Evolutionary conservation across 768 basidiomycete genomes (phyloP).

Genomic region (Termitomyces sp.): DNA sequence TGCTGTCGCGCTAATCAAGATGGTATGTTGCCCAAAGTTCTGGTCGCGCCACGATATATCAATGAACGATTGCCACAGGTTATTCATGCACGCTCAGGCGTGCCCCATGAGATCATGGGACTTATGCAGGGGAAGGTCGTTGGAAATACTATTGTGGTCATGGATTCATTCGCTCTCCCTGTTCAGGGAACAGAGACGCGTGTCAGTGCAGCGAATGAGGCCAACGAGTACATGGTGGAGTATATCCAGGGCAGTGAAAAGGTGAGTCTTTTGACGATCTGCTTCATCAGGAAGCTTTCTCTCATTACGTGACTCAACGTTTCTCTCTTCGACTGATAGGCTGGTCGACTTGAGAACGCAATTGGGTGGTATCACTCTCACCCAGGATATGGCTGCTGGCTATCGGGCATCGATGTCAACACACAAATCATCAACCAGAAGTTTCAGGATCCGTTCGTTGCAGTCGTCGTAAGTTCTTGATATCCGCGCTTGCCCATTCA

Average conservation of each 20-base stretch:
- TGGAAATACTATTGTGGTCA: conserved; percentile 71
- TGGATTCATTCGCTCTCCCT: conserved; percentile 96
- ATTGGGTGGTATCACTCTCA: conserved; percentile 99
- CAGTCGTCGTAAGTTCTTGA: conserved; percentile 72
- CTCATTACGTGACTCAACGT: not conserved
- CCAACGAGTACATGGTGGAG: conserved; percentile 98
- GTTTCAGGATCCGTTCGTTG: conserved; percentile 94
- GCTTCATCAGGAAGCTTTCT: not conserved
- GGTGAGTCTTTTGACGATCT: conserved; percentile 34
- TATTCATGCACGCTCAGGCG: conserved; percentile 96
- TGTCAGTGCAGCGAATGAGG: conserved; percentile 93
- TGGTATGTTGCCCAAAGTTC: conserved; percentile 39
- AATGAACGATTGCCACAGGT: conserved; percentile 46
- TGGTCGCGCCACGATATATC: not conserved
- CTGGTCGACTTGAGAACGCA: conserved; percentile 77
- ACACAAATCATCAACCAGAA: conserved; percentile 95
- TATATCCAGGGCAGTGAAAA: conserved; percentile 79
- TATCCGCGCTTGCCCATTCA: not conserved
- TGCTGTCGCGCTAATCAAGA: conserved; percentile 92
- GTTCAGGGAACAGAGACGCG: conserved; percentile 98
- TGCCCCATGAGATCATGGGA: conserved; percentile 98
- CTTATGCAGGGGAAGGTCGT: conserved; percentile 97
- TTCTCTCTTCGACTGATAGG: conserved; percentile 33
- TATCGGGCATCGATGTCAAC: conserved; percentile 97
- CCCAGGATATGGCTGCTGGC: conserved; percentile 98